Conservation (phyloP, 225 moss, liverwort and hornwort species). For the Lunularia cruciata region DNA sequence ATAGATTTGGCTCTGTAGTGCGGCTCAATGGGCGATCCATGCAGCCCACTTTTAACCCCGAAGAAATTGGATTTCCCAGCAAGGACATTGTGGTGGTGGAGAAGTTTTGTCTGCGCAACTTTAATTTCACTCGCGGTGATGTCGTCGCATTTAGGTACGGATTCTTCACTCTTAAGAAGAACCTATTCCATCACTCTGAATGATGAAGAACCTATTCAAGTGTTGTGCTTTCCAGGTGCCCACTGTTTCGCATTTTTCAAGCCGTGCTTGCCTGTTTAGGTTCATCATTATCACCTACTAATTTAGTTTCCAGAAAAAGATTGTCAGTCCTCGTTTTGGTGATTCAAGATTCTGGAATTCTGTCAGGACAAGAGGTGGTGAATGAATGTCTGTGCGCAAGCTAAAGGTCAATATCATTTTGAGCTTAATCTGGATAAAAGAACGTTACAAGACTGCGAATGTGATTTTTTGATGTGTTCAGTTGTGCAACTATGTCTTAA, state of each 20-base stretch:
- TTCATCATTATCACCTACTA: no score
- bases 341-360: neutral
- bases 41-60: constrained; percentile 89
- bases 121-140: constrained; percentile 89
- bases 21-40: constrained; percentile 90
- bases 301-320: no score
- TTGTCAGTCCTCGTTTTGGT: no score
- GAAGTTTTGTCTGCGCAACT: constrained; percentile 75
- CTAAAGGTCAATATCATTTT: neutral
- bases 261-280: no score
- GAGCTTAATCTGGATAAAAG: neutral
- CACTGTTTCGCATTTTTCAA: no score
- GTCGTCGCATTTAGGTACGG: constrained; percentile 92
- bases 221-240: no score
- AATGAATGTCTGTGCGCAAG: neutral
- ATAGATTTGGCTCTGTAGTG: constrained; percentile 76
- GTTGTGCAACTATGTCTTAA: constrained; percentile 14
- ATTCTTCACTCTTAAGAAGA: neutral
- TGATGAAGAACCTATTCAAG: no score
- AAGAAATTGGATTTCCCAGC: constrained; percentile 52
- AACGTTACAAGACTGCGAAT: no score
- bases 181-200: no score
- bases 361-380: neutral
- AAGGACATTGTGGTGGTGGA: constrained; percentile 76
- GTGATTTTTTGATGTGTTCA: neutral